These are phyloP conservation scores for Gossypium rotundifolium DNA, from an alignment of 345 rosid species.

Conservation along the genomic window DNA sequence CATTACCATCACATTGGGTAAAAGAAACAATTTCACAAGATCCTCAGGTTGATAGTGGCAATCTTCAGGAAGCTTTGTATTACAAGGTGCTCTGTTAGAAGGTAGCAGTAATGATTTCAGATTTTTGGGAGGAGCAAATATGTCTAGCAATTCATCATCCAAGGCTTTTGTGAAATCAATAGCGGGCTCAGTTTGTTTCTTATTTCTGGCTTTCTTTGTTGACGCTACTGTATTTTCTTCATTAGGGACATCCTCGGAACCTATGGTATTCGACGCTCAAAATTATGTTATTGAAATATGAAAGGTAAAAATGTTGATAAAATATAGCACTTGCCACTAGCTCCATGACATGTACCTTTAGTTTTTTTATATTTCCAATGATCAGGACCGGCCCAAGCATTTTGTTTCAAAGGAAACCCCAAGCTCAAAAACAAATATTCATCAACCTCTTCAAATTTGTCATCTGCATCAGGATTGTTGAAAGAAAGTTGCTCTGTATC, in stretches of 20 bases:
- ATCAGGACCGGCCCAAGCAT: conserved; percentile 99
- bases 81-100: conserved; percentile 55
- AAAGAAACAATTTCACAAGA: conserved; percentile 80
- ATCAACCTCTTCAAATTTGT: conserved; percentile 55
- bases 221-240: conserved; percentile 41
- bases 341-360: conserved; percentile 43
- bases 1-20: conserved; percentile 74
- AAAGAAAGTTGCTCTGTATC: conserved; percentile 42
- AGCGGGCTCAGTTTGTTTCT: conserved; percentile 60
- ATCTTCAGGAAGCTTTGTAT: conserved; percentile 85
- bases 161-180: conserved; percentile 71
- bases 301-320: neutral
- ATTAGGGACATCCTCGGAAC: conserved; percentile 38
- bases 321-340: conserved; percentile 11
- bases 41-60: conserved; percentile 94
- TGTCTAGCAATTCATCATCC: conserved; percentile 55
- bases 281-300: neutral
- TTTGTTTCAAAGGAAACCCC: conserved; percentile 67
- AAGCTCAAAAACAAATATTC: conserved; percentile 53
- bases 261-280: conserved; percentile 27
- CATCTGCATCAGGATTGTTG: conserved; percentile 40
- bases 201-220: conserved; percentile 54
- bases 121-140: conserved; percentile 81
- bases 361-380: conserved; percentile 84
- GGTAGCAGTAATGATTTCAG: conserved; percentile 67